Conservation (phyloP, 768 basidiomycete species). For the Boletus rubescentipes region DNA sequence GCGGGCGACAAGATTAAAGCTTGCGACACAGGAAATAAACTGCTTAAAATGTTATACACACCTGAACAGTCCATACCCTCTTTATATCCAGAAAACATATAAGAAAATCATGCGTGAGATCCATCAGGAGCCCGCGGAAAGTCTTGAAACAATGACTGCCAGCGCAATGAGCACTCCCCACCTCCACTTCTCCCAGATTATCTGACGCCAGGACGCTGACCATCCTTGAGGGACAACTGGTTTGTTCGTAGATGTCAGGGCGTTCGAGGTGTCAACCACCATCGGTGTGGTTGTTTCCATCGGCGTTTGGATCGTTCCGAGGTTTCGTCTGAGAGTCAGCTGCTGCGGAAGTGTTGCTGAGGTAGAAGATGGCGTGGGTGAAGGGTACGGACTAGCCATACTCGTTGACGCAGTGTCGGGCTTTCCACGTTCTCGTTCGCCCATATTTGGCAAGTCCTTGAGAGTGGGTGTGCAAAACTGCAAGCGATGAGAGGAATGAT, state of each 20-base stretch:
- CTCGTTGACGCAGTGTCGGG: constrained; percentile 31
- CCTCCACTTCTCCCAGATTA: constrained; percentile 83
- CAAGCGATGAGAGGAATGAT: constrained; percentile 14
- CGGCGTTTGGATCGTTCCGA: constrained; percentile 22
- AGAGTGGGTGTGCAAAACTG: constrained; percentile 70
- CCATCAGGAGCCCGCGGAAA: constrained; percentile 52
- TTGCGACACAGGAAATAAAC: constrained; percentile 15
- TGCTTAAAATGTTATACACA: constrained; percentile 17
- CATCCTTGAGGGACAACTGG: constrained; percentile 45
- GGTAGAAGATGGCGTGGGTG: constrained; percentile 19
- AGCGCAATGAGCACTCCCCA: constrained; percentile 78
- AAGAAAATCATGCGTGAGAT: constrained; percentile 3
- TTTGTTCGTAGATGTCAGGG: constrained; percentile 29
- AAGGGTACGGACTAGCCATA: constrained; percentile 15
- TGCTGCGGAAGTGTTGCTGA: constrained; percentile 24
- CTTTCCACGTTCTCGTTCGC: constrained; percentile 67
- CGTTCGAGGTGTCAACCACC: constrained; percentile 16
- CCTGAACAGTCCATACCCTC: constrained; percentile 16
- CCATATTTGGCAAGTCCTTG: constrained; percentile 92
- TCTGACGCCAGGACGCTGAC: constrained; percentile 59
- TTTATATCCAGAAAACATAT: constrained; percentile 16
- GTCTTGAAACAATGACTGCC: constrained; percentile 73
- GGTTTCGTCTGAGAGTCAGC: constrained; percentile 16
- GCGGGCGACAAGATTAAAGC: constrained; percentile 10
- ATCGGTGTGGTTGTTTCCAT: constrained; percentile 10